Evolutionary conservation across 2,329 filamentous ascomycete genomes (phyloP), one percentile per base, ranked within the genome.

Genomic region (Epichloe aotearoae): DNA sequence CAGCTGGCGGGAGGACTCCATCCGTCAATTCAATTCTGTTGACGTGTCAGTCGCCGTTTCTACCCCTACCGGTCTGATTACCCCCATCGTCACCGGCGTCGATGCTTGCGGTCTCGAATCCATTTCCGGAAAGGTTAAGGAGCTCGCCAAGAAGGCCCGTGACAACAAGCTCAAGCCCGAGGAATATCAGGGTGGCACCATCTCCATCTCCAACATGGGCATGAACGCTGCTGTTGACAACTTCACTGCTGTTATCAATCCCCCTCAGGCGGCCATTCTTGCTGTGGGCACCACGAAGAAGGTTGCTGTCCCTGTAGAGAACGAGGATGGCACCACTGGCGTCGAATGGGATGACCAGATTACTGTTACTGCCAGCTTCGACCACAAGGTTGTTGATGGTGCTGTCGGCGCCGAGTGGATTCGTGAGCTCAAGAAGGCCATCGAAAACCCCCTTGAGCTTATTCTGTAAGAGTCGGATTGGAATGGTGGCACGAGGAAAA

Each of bases 161-260:
- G 93, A 97, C 61, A 87, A 88, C 73, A 98, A 97, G 83, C 86
- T 98, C 62, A 97, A 97, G 84, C 93, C 93, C 46, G 91, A 98
- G 71, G 90, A 98, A 74, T 98, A 95, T 82, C 91, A 96, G 78
- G 93, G 93, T 51, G 93, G 93, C 68, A 95, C 88, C 68, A 95
- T 98, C 74, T 96, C 91, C 70, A 97, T 98, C 73, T 95, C 88
- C 74, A 98, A 98, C 82, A 95, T 98, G 93, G 93, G 93, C 71
- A 98, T 98, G 93, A 98, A 98, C 80, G 66, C 83, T 46, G 91
- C 93, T 47, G 84, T 98, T 56, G 90, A 97, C 73, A 82, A 90
- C 68, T 98, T 98, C 75, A 97, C 93, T 49, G 93, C 93, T 59
- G 86, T 98, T 65, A 95, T 98, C 79, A 98, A 98, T 82, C 93